phyloP scores from a whole-genome alignment of 441 rosid genomes.

The Lepidium campestre region DNA sequence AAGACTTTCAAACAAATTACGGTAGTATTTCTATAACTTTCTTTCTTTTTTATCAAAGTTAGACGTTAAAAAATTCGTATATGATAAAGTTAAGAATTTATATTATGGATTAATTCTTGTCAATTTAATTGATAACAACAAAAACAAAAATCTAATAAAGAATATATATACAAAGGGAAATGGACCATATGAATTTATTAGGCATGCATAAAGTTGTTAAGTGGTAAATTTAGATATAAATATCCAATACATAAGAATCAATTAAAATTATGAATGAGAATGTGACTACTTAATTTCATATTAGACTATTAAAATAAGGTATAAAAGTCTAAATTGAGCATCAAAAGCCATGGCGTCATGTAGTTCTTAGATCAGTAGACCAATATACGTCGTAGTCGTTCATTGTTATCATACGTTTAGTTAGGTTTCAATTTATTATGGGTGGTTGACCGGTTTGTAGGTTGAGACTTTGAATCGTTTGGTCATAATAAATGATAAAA shows the following conservation, averaged over 20 bases:
- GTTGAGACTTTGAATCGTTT: conserved; percentile 16
- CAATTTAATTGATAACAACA: too few species aligned
- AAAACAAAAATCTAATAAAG: too few species aligned
- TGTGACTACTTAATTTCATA: conserved; percentile 6
- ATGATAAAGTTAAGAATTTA: too few species aligned
- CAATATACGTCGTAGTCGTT: conserved; percentile 7
- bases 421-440: conserved; percentile 21
- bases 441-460: conserved; percentile 29
- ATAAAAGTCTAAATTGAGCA: conserved; percentile 6
- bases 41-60: too few species aligned
- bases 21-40: too few species aligned
- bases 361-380: conserved; percentile 4
- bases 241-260: not conserved
- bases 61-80: too few species aligned
- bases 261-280: not conserved
- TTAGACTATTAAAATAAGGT: not conserved
- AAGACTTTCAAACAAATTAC: not conserved
- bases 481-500: conserved; percentile 24
- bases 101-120: too few species aligned
- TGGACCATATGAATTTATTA: conserved; percentile 12
- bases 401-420: conserved; percentile 12
- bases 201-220: conserved; percentile 13
- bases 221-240: conserved; percentile 8
- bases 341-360: conserved; percentile 12
- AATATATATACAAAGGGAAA: not conserved